phyloP scores from a whole-genome alignment of 1,284 basidiomycete species.

The Paramarasmius palmivorus region DNA sequence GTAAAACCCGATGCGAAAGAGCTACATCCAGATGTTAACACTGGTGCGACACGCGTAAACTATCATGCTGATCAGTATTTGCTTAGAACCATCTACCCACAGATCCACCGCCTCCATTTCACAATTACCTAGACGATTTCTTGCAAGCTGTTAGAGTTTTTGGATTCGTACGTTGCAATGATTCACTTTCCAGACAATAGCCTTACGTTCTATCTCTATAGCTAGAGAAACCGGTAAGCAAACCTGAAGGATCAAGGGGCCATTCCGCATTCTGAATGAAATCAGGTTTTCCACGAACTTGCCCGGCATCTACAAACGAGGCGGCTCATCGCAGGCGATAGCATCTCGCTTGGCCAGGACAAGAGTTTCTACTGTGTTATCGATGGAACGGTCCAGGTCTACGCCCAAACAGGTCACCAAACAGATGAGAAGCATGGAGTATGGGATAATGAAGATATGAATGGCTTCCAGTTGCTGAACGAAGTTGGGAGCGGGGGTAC shows the following conservation, averaged over 20 bases:
- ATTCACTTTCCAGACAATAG: not conserved
- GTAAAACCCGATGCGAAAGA: conserved; percentile 78
- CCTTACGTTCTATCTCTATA: conserved; percentile 16
- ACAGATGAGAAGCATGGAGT: conserved; percentile 49
- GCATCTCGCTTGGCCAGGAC: conserved; percentile 87
- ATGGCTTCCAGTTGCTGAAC: conserved; percentile 92
- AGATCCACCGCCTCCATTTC: conserved; percentile 77
- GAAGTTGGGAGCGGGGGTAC: conserved; percentile 96
- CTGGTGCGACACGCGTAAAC: conserved; percentile 32
- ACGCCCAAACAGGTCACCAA: conserved; percentile 65
- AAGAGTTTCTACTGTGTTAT: conserved; percentile 96
- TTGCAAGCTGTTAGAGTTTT: conserved; percentile 92
- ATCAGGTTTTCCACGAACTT: conserved; percentile 89
- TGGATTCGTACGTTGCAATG: conserved; percentile 62
- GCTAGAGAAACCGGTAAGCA: conserved; percentile 85
- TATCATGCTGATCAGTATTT: not conserved
- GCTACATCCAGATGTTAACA: conserved; percentile 87
- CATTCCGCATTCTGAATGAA: not conserved
- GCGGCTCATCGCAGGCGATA: conserved; percentile 88
- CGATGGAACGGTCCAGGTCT: conserved; percentile 87
- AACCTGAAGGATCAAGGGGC: not conserved
- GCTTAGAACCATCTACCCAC: conserved; percentile 18
- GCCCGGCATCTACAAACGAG: conserved; percentile 92
- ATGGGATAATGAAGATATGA: conserved; percentile 85
- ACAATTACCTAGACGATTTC: conserved; percentile 95